phyloP scores from a whole-genome alignment of 805 yeast species.

The Candida ovalis region DNA sequence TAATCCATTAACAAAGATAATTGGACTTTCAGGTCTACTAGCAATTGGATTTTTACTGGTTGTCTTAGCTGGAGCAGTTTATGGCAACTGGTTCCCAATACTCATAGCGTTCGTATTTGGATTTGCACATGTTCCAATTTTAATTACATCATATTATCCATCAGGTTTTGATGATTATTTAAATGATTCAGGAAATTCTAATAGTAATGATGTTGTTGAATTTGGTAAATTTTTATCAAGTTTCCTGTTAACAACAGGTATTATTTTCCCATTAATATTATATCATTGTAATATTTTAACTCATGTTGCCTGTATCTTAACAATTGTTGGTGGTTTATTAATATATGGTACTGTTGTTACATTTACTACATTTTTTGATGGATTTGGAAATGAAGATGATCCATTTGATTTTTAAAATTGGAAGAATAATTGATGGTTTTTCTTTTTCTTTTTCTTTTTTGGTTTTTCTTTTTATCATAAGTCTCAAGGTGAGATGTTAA shows the following conservation, averaged over 20 bases:
- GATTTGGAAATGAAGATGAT: constrained; percentile 40
- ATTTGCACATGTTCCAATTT: constrained; percentile 70
- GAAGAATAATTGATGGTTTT: background rate
- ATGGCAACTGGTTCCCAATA: constrained; percentile 89
- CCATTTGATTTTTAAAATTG: constrained; percentile 23
- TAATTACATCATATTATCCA: constrained; percentile 47
- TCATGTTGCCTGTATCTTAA: constrained; percentile 68
- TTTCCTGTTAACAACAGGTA: constrained; percentile 68
- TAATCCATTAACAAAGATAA: constrained; percentile 73
- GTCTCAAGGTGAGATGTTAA: too few species aligned
- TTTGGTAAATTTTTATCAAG: constrained; percentile 79
- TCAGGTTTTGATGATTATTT: constrained; percentile 52
- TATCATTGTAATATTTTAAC: constrained; percentile 73
- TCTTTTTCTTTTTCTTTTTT: too few species aligned
- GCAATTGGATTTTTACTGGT: constrained; percentile 89
- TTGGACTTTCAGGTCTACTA: constrained; percentile 69
- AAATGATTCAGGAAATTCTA: constrained; percentile 45
- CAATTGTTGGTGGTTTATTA: constrained; percentile 77
- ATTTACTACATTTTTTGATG: constrained; percentile 75
- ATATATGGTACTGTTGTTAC: constrained; percentile 81
- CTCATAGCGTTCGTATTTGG: constrained; percentile 60
- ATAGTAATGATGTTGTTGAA: constrained; percentile 52
- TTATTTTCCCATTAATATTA: constrained; percentile 69
- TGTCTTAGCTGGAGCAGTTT: constrained; percentile 82
- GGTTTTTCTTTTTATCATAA: too few species aligned